A percentile compares a stretch with the other conserved stretches of the same genome.
phyloP scores from a whole-genome alignment of 2,329 filamentous ascomycete species.

The Botrytis elliptica region DNA sequence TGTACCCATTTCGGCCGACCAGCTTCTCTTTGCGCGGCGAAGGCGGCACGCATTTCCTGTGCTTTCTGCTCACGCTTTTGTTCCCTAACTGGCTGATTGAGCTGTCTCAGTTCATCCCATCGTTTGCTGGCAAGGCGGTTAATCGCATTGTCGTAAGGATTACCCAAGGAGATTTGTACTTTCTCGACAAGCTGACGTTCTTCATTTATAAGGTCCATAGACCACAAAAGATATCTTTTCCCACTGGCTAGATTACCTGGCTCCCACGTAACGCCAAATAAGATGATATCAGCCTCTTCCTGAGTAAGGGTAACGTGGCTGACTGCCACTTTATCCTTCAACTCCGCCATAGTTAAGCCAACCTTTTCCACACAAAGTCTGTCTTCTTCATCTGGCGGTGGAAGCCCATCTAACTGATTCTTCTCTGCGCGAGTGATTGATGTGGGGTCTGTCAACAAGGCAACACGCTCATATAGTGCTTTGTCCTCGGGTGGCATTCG shows the following conservation, averaged over 20 bases:
- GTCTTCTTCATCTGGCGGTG: slow-evolving; percentile 16
- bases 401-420: background rate
- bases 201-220: background rate
- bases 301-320: slow-evolving; percentile 4
- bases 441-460: background rate
- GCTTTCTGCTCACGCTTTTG: too few relatives aligned
- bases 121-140: background rate
- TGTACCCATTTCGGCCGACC: background rate
- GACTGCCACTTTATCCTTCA: slow-evolving; percentile 8
- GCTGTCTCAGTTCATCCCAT: background rate
- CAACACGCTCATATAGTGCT: slow-evolving; percentile 1
- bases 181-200: background rate
- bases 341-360: background rate
- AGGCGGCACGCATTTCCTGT: background rate
- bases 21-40: background rate
- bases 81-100: background rate
- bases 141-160: background rate
- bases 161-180: background rate
- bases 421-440: background rate
- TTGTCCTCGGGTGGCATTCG: background rate
- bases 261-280: background rate
- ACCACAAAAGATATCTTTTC: background rate
- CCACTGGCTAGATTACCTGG: background rate
- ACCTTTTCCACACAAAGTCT: slow-evolving; percentile 1
- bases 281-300: background rate